Evolutionary conservation across 1,139 yeast genomes (phyloP).

Genomic region (Wickerhamomyces sp.): DNA sequence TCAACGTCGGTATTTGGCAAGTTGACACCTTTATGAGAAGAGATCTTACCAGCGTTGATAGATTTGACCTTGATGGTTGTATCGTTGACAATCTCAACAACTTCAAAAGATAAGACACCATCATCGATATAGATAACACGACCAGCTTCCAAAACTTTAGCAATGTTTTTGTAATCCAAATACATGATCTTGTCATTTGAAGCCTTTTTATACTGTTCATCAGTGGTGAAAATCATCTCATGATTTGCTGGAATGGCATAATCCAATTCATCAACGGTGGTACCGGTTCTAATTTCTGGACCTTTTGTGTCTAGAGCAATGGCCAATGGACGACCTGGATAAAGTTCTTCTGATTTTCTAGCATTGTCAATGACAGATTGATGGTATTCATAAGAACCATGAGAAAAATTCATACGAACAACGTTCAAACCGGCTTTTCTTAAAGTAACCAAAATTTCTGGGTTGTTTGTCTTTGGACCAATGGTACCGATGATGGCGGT

Average conservation of each 20-base stretch:
- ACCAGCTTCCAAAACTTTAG: slow-evolving; percentile 86
- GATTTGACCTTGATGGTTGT: slow-evolving; percentile 81
- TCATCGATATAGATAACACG: slow-evolving; percentile 92
- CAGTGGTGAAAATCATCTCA: slow-evolving; percentile 91
- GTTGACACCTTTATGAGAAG: slow-evolving; percentile 98
- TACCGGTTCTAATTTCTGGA: slow-evolving; percentile 98
- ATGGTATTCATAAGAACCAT: slow-evolving; percentile 96
- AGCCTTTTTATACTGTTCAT: slow-evolving; percentile 64
- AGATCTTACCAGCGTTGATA: slow-evolving; percentile 90
- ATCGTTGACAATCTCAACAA: slow-evolving; percentile 72
- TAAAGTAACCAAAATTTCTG: slow-evolving; percentile 76
- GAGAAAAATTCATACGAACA: slow-evolving; percentile 98
- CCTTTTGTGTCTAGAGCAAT: slow-evolving; percentile 99
- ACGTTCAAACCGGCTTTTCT: slow-evolving; percentile 97
- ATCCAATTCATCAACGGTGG: slow-evolving; percentile 74
- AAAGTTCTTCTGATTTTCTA: slow-evolving; percentile 84
- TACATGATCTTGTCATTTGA: slow-evolving; percentile 80
- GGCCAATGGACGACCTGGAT: slow-evolving; percentile 94
- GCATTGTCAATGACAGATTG: slow-evolving; percentile 95
- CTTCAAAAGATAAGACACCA: slow-evolving; percentile 96
- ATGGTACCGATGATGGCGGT: slow-evolving; percentile 97
- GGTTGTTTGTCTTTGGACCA: slow-evolving; percentile 94
- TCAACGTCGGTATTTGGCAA: slow-evolving; percentile 99
- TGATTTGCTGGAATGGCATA: slow-evolving; percentile 80
- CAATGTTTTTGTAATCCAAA: slow-evolving; percentile 92